phyloP scores from a whole-genome alignment of 306 rosid genomes.

The Alnus glutinosa region DNA sequence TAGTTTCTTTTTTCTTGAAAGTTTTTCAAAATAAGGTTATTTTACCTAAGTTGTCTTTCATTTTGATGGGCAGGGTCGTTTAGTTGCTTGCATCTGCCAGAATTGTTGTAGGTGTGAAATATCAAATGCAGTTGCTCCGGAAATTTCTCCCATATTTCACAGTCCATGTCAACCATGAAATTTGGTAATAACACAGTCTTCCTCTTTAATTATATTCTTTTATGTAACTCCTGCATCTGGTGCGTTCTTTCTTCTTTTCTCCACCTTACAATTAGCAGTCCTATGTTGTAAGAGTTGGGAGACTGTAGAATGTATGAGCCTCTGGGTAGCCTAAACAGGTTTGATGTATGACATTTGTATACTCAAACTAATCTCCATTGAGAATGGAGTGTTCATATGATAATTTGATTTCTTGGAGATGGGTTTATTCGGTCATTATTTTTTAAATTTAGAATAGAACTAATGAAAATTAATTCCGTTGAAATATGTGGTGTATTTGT shows the following conservation, averaged over 20 bases:
- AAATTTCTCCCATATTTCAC: constrained; percentile 24
- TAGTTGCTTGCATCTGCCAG: constrained; percentile 8
- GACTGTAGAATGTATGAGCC: background rate
- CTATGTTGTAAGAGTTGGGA: background rate
- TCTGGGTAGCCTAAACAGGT: constrained; percentile 2
- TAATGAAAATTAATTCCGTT: background rate
- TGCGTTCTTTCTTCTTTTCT: background rate
- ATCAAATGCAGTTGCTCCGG: constrained; percentile 18
- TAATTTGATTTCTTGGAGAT: background rate
- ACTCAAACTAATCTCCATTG: background rate
- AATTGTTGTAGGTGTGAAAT: constrained; percentile 25
- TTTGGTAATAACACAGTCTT: constrained; percentile 51
- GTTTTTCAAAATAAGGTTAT: constrained; percentile 5
- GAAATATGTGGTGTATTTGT: background rate
- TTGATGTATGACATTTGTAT: background rate
- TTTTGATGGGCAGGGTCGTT: constrained; percentile 39
- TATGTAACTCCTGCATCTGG: background rate
- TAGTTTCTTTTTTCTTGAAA: constrained; percentile 16
- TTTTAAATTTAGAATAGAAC: background rate
- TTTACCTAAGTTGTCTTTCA: constrained; percentile 10
- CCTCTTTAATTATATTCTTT: constrained; percentile 8
- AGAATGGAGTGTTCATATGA: background rate
- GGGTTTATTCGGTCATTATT: background rate
- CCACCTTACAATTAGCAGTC: background rate
- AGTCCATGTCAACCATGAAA: constrained; percentile 60